Base-by-base conservation (phyloP, 208 protist species). In the Trypanosomatidae sp. region DNA sequence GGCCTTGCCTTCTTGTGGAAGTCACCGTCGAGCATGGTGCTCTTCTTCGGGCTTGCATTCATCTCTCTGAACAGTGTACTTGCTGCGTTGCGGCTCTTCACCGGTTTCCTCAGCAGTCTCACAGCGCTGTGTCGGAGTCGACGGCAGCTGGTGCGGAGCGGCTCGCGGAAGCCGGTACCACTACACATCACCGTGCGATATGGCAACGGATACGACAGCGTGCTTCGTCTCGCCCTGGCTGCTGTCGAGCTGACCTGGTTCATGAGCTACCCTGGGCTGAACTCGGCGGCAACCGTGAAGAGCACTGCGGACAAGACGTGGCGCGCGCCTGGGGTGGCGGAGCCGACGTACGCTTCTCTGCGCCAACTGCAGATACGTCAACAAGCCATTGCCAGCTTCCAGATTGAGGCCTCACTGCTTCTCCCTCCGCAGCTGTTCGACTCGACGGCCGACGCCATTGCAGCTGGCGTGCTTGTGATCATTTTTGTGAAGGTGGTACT, bases 201-300 rank as follows among this genome's bases (percentile, higher is more conserved):
- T 74, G 77, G 76, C 66, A 83, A 86, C 74, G 86, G 86, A 43
- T 89, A 89, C 73, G 79, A 91, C 74, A 75, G 77, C 52, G 66
- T 85, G 33, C 64, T 88, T 39, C 82, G 84, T 30, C 72, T 88
- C 19, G 1, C 62, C 15, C 81, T 91, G n/a, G 66, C 77, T 1
- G 33, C 80, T 17, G 60, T 85, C 30, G 86, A 91, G 71, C 69
- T 91, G 30, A 53, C 76, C 46, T 91, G 86, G 84, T 80, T 88
- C 65, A 74, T 86, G 62, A 81, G 77, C 55, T 87, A 84, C 53
- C 73, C 76, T 10, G 49, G 78, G 0, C 44, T 78, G 41, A 71
- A 65, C 72, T 43, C 65, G 41, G 22, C 75, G 2, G 49, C 66
- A 22, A 36, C 62, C 33, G 9, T 69, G 68, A 81, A 78, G 46